Evolutionary conservation across 768 basidiomycete species (phyloP).

Genomic region (Termitomyces sp.): DNA sequence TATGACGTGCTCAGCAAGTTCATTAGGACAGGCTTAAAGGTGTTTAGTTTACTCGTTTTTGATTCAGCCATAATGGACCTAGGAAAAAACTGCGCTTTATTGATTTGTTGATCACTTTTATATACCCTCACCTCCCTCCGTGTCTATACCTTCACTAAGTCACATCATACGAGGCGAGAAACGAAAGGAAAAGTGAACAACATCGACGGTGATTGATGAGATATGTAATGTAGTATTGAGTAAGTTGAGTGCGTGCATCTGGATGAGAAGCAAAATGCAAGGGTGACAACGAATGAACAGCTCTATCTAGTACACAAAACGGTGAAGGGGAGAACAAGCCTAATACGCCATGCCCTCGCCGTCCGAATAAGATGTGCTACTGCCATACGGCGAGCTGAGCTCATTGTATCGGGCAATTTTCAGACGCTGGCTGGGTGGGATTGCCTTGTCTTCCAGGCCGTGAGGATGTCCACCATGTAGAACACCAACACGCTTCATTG

Average conservation of each 20-base stretch:
- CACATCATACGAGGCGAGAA: no score
- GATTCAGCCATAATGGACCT: no score
- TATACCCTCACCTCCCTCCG: no score
- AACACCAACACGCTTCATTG: constrained; percentile 65
- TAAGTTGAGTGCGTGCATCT: neutral
- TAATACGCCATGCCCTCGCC: constrained; percentile 43
- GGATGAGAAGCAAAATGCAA: neutral
- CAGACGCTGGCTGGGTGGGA: constrained; percentile 72
- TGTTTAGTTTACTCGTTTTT: no score
- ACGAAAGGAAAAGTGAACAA: no score
- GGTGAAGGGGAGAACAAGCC: neutral
- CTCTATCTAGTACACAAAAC: neutral
- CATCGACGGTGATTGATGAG: neutral
- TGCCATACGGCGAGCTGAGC: constrained; percentile 48
- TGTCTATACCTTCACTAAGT: no score
- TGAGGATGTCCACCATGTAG: constrained; percentile 59
- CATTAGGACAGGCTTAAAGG: no score
- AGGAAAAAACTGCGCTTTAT: no score
- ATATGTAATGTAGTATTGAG: neutral
- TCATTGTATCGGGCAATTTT: constrained; percentile 66
- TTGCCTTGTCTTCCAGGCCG: constrained; percentile 54
- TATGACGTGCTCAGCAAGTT: no score
- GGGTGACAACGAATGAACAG: neutral
- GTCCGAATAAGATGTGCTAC: constrained; percentile 55
- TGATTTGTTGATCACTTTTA: no score